Conservation (phyloP, 2,329 filamentous ascomycete genomes). For the Diplodia corticola region DNA sequence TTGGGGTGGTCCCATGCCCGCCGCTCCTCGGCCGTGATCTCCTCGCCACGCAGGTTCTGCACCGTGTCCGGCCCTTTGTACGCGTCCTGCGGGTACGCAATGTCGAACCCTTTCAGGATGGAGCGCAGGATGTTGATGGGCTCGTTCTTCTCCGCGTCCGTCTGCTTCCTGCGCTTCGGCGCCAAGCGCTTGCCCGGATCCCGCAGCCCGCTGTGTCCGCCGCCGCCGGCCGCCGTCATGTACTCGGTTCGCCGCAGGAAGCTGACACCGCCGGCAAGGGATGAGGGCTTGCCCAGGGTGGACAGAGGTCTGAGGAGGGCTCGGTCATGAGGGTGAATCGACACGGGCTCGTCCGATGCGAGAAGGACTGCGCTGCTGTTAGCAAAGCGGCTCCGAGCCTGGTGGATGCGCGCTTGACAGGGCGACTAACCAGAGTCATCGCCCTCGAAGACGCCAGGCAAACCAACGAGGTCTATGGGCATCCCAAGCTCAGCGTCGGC, state of each 20-base stretch:
- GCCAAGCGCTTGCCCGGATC: conserved; percentile 43
- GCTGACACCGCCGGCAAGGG: conserved; percentile 75
- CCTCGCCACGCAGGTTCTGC: conserved; percentile 55
- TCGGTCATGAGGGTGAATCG: conserved; percentile 80
- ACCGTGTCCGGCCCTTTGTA: conserved; percentile 67
- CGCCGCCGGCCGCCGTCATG: conserved; percentile 62
- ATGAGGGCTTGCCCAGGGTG: conserved; percentile 79
- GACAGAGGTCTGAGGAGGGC: conserved; percentile 80
- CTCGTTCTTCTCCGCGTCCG: conserved; percentile 53
- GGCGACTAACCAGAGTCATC: conserved; percentile 77
- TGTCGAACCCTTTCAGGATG: conserved; percentile 64
- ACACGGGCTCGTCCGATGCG: conserved; percentile 68
- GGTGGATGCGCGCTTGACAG: conserved; percentile 17
- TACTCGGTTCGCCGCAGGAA: conserved; percentile 97
- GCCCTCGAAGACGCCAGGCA: conserved; percentile 91
- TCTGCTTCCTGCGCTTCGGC: conserved; percentile 37
- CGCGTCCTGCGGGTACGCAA: conserved; percentile 63
- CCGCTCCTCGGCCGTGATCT: conserved; percentile 54
- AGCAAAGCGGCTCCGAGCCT: conserved; percentile 25
- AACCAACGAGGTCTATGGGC: conserved; percentile 92
- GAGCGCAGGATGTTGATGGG: conserved; percentile 61
- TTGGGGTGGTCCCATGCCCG: conserved; percentile 61
- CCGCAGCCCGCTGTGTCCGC: conserved; percentile 40
- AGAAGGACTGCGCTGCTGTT: conserved; percentile 66
- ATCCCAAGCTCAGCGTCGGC: conserved; percentile 97